phyloP scores from a whole-genome alignment of 495 filamentous ascomycete genomes.

The Penicillium desertorum region DNA sequence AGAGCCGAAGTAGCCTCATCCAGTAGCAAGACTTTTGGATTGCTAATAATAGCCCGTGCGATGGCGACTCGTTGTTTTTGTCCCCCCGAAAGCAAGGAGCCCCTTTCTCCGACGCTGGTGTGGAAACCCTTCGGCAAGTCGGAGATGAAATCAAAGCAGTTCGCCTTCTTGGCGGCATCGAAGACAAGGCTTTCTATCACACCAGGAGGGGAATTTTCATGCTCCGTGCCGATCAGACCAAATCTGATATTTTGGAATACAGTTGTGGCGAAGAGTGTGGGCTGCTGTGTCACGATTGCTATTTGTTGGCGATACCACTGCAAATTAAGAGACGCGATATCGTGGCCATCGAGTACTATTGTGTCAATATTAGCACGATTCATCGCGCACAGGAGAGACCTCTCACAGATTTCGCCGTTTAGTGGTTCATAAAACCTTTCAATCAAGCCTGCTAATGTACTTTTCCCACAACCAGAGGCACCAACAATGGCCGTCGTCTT shows the following conservation, averaged over 20 bases:
- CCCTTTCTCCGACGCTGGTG: not conserved
- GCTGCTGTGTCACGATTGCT: not conserved
- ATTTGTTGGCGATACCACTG: not conserved
- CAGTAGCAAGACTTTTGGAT: not conserved
- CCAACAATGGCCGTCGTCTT: not conserved
- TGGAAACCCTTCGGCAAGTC: not conserved
- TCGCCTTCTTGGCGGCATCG: not conserved
- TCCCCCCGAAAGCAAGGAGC: not conserved
- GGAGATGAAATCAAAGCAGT: not conserved
- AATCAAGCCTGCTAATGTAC: not conserved
- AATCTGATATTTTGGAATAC: not conserved
- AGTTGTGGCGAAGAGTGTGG: not conserved
- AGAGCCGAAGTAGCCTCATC: conserved; percentile 91
- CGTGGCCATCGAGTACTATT: not conserved
- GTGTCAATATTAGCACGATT: not conserved
- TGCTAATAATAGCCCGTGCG: not conserved
- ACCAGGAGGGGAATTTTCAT: not conserved
- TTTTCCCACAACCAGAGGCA: not conserved
- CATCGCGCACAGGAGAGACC: not conserved
- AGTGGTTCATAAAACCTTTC: not conserved
- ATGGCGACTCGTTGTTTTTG: not conserved
- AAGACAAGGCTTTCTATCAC: not conserved
- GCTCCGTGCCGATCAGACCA: not conserved
- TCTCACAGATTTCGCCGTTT: not conserved
- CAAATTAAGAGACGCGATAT: not conserved